Evolutionary conservation across 108 stramenopile species (phyloP).

Genomic region (Cyclotella cryptica): DNA sequence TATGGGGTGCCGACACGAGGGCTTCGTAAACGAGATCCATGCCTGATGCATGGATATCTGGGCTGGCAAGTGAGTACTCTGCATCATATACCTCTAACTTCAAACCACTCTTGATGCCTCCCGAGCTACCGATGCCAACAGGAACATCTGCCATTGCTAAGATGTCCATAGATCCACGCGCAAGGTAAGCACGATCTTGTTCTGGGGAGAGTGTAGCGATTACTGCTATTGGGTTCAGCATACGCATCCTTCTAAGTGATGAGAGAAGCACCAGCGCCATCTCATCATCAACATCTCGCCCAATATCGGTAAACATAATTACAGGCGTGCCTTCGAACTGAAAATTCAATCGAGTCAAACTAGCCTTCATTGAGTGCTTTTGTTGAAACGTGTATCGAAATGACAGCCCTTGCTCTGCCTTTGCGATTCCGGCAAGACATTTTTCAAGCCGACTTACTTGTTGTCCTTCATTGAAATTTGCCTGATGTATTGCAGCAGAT

Average conservation of each 20-base stretch:
- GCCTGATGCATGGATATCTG: constrained; percentile 45
- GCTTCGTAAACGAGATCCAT: constrained; percentile 42
- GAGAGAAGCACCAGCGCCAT: constrained; percentile 49
- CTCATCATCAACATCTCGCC: constrained; percentile 62
- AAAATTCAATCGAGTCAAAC: constrained; percentile 34
- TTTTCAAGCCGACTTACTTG: constrained; percentile 52
- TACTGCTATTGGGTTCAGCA: constrained; percentile 54
- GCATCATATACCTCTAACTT: constrained; percentile 50
- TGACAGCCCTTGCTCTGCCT: constrained; percentile 27
- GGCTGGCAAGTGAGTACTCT: constrained; percentile 44
- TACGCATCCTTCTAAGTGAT: constrained; percentile 34
- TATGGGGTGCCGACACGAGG: constrained; percentile 44
- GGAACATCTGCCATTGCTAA: constrained; percentile 56
- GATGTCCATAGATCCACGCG: constrained; percentile 46
- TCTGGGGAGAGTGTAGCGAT: constrained; percentile 50
- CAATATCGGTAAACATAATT: constrained; percentile 56
- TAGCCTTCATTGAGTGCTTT: background rate
- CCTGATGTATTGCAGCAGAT: constrained; percentile 48
- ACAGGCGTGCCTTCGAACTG: constrained; percentile 45
- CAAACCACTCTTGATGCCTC: constrained; percentile 36
- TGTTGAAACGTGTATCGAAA: background rate
- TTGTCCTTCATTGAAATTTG: constrained; percentile 56
- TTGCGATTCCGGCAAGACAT: constrained; percentile 29
- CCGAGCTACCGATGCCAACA: constrained; percentile 52
- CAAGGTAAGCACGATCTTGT: constrained; percentile 45